Evolutionary conservation across 2,329 filamentous ascomycete genomes (phyloP), one percentile per base, ranked within the genome.

Genomic region (Leptographium lundbergii): DNA sequence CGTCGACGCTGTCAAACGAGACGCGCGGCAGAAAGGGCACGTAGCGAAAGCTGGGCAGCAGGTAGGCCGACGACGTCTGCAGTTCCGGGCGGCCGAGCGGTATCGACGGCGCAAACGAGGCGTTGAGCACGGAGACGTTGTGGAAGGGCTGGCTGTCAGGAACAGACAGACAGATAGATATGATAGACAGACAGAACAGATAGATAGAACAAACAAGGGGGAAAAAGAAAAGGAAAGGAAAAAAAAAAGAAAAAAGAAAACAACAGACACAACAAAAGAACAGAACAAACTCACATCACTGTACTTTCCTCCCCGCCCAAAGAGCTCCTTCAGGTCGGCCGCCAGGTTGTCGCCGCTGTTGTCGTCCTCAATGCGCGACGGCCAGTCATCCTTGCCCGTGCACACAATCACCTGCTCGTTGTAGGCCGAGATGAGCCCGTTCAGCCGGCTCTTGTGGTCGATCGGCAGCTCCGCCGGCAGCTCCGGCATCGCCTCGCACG

Each of bases 1-100:
- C 78, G 64, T 81, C 71, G 22, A 79, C 76, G 59, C 76, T 76
- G 61, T 84, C 74, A 61, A 80, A 77, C 0, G 77, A 79, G 0
- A 83, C 76, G 19, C 84, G 79, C 2, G 88, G 84, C 50, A 95
- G 81, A 59, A 80, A 81, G 0, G 86, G 84, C 19, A 95, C 76
- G 70, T 91, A 91, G 72, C 85, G 86, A 77, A 96, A 96, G 69
- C 82, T 85, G 2, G 91, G 91, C 36, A 96, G 81, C 24, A 96
- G 77, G 67, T 92, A 88, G 1, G 81, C 88, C 1, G 87, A 90
- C 0, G 80, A 80, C 24, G 70, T 79, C 69, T 78, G 77, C 59
- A 78, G 69, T 58, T 75, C 71, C 22, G 75, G 68, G 29, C 75
- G 71, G 39, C 71, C 70, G 2, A 73, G 74, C n/a, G 71, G 68